phyloP scores from a whole-genome alignment of 2,329 filamentous ascomycete species.

The Colletotrichum costaricense region DNA sequence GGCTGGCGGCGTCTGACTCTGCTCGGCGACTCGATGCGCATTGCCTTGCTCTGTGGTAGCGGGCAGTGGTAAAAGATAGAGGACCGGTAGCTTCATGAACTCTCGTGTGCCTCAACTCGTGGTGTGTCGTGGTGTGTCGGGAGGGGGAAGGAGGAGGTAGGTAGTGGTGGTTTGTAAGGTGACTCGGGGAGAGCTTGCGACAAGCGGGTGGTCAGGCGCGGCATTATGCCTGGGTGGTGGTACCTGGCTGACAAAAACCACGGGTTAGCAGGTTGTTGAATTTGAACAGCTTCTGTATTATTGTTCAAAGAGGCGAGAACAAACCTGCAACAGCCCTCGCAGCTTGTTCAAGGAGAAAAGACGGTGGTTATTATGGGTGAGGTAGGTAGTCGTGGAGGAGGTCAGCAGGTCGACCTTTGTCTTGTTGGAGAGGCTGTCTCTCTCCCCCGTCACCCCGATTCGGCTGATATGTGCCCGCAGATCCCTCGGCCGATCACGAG shows the following conservation, averaged over 20 bases:
- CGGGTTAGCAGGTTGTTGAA: background rate
- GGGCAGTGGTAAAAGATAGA: background rate
- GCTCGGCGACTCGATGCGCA: background rate
- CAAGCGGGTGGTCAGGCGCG: background rate
- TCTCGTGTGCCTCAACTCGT: background rate
- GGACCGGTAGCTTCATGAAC: background rate
- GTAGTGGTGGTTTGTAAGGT: background rate
- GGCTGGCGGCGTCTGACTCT: background rate
- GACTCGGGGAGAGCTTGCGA: constrained; percentile 28
- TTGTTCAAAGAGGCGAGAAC: background rate
- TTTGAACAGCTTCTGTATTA: background rate
- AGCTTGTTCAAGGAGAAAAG: background rate
- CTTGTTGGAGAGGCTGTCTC: background rate
- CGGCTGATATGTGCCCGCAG: constrained; percentile 23
- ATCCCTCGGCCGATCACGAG: constrained; percentile 21
- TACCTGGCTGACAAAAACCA: background rate
- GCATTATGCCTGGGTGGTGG: background rate
- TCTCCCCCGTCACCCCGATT: constrained; percentile 8
- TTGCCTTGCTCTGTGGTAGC: background rate
- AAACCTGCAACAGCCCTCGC: background rate
- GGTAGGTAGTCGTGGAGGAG: background rate
- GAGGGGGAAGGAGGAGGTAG: background rate
- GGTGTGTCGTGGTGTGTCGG: background rate
- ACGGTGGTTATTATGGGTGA: background rate
- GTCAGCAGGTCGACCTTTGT: constrained; percentile 33